Evolutionary conservation across 371 early-diverging fungal species (phyloP), one percentile per base, ranked within the genome.

Genomic region (Caulochytrium protostelioides): DNA sequence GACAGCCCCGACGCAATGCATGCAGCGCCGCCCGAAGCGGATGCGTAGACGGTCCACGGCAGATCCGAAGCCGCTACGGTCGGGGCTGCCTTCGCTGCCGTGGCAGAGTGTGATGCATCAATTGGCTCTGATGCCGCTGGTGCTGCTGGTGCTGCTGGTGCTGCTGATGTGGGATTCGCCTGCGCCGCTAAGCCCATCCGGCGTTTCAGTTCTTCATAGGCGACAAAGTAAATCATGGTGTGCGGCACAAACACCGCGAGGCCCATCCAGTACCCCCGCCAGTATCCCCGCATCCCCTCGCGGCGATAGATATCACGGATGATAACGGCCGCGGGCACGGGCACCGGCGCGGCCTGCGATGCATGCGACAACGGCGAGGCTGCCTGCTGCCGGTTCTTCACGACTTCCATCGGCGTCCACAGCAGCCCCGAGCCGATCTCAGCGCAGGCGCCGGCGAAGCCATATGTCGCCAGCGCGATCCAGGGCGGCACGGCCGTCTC

Each of bases 321-420:
- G n/a, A n/a, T n/a, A n/a, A n/a, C n/a, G n/a, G n/a, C n/a, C 24
- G 24, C 10, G 24, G 8, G 24, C 24, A 8, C 10, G 1, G 24
- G 12, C 24, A 8, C 12, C 8, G 24, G 24, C 24, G 12, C 24
- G 10, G 24, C 24, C 2, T 10, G 24, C 24, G 24, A 12, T 12
- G 24, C 24, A 12, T 24, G 10, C 8, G 12, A 10, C 10, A 10
- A 24, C 10, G 24, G 8, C 10, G 8, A n/a, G n/a, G 8, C 10
- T 12, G 49, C 62, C 39, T 83, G 83, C 23, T 74, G 49, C 31
- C 63, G 59, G 34, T 62, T 72, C 42, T 83, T 83, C 38, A 83
- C 39, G 3, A 83, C 70, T 50, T 80, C 83, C 78, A 80, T 77
- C 3, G 83, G 83, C 4, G 80, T 80, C 65, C 72, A 71, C 7